Percentiles rank a stretch among this genome's conserved stretches.
Evolutionary conservation across 768 basidiomycete genomes (phyloP).

Genomic region (Xerocomellus dryophilus): DNA sequence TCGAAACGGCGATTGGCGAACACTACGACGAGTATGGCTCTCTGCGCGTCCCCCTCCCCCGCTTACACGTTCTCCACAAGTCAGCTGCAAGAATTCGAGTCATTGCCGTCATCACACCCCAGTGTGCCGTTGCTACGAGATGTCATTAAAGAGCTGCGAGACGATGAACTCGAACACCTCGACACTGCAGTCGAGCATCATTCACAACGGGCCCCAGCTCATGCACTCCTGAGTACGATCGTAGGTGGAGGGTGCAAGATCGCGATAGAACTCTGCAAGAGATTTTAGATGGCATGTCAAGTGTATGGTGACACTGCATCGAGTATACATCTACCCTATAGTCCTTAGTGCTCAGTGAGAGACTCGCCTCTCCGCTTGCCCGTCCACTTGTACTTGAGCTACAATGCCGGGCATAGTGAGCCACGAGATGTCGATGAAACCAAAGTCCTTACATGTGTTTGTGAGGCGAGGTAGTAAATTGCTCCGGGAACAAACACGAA

Average conservation of each 20-base stretch:
- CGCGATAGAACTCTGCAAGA: conserved; percentile 88
- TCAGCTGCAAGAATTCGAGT: conserved; percentile 74
- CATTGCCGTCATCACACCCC: conserved; percentile 63
- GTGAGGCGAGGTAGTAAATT: conserved; percentile 44
- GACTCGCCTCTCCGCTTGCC: conserved; percentile 49
- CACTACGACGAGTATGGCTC: conserved; percentile 91
- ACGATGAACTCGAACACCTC: conserved; percentile 93
- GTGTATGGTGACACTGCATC: conserved; percentile 1
- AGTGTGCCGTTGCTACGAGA: conserved; percentile 72
- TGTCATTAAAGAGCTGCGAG: conserved; percentile 80
- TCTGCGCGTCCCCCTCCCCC: background rate
- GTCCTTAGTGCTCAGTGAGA: conserved; percentile 30
- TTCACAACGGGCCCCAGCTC: conserved; percentile 87
- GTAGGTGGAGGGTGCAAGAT: conserved; percentile 84
- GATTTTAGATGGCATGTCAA: conserved; percentile 45
- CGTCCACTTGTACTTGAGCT: conserved; percentile 56
- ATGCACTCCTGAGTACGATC: conserved; percentile 83
- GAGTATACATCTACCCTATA: background rate
- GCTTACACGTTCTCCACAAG: conserved; percentile 38
- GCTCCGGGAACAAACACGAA: conserved; percentile 62
- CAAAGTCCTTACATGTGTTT: conserved; percentile 36
- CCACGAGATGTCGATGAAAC: conserved; percentile 17
- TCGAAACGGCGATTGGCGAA: conserved; percentile 96
- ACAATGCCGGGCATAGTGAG: conserved; percentile 2
- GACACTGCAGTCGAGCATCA: conserved; percentile 86